Percentiles rank a stretch among this genome's conserved stretches.
phyloP scores from a whole-genome alignment of 305 asterid genomes.

The Fraxinus velutina region DNA sequence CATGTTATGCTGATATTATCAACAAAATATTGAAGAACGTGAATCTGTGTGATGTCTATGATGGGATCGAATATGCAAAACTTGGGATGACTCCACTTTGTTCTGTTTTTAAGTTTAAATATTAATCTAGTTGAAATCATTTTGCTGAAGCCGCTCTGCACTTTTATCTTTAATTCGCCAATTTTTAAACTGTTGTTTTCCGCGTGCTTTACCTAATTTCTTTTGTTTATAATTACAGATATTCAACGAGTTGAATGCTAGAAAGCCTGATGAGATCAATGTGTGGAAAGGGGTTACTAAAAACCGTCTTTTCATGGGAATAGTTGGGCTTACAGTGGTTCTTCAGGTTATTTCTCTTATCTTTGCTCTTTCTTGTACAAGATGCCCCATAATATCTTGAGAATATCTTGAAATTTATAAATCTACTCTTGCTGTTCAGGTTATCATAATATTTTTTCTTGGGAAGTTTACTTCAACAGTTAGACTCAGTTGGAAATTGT shows the following conservation, averaged over 20 bases:
- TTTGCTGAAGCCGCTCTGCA: neutral
- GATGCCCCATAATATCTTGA: neutral
- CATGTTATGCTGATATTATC: neutral
- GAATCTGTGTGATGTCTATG: neutral
- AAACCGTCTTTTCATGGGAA: conserved; percentile 23
- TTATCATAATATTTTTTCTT: conserved; percentile 49
- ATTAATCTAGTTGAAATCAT: neutral
- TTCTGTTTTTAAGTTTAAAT: neutral
- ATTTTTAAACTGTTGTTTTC: neutral
- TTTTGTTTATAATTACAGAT: conserved; percentile 13
- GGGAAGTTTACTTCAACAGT: conserved; percentile 48
- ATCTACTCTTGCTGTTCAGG: conserved; percentile 28
- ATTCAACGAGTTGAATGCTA: conserved; percentile 27
- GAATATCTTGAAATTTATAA: neutral
- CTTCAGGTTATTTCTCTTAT: conserved; percentile 17
- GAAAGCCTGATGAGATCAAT: conserved; percentile 27
- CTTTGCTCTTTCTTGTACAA: neutral
- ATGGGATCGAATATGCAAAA: neutral
- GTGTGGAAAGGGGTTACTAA: conserved; percentile 22
- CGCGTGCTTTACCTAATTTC: neutral
- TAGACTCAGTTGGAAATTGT: conserved; percentile 55
- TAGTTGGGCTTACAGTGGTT: conserved; percentile 19
- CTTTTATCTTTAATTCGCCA: neutral
- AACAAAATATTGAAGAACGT: neutral
- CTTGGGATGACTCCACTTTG: neutral